Base-by-base conservation (phyloP, 768 basidiomycete genomes). In the Russula sp. region DNA sequence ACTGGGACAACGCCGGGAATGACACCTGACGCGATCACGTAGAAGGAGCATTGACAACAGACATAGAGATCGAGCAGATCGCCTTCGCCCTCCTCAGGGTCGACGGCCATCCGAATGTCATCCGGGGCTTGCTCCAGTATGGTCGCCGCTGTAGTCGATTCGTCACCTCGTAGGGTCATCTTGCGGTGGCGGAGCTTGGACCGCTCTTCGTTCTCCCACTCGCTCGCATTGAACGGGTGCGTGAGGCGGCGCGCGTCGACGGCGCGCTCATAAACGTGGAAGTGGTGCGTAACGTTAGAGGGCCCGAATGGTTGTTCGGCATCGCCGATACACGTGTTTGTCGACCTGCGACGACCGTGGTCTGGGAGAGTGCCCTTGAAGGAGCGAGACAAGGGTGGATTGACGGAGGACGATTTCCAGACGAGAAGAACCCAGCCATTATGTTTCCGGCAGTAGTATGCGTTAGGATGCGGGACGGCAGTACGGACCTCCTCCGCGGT, bases 31-130 rank as follows among this genome's bases (percentile, higher is more conserved):
- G 82, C 85, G 44, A 90, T 77, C 67, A 86, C 84, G 70, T 87
- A 89, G 66, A 87, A 74, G 27, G 85, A 85, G 72, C 91, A 94
- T 70, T 91, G 91, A 70, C 91, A 93, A 72, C 91, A 94, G 50
- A 91, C 77, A 70, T 88, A 93, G 34, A 92, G 78, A 72, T 93
- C 89, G 47, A 93, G 75, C 34, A 88, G 72, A 62, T 79, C 82
- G 27, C 82, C 85, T 35, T 75, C 71, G 67, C 80, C 78, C 42
- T 76, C 76, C 31, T 59, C 62, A n/a, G 56, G 63, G 42, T 62
- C 63, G 16, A 77, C 74, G n/a, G 75, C 74, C 62, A 70, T 73
- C 53, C 67, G 64, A 18, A 75, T 75, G 18, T 67, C 66, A 32
- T 71, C 63, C 35, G 64, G 60, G 20, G 64, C 66, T 44, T 70